Percentiles rank a stretch among this genome's conserved stretches.
phyloP scores from a whole-genome alignment of 1,284 basidiomycete genomes.

The Fomitopsis schrenkii region DNA sequence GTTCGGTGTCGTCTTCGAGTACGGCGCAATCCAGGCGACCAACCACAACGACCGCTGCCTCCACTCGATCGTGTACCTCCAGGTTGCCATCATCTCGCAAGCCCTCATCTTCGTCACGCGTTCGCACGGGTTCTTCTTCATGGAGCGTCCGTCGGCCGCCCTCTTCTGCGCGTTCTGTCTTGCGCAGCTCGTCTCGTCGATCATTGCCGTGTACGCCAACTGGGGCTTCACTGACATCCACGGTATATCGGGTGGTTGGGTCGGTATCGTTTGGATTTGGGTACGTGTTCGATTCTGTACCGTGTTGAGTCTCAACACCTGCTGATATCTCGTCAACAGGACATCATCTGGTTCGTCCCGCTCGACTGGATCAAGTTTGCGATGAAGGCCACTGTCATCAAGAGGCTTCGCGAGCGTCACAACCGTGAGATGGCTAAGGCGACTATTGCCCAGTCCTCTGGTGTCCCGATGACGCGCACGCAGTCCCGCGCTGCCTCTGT shows the following conservation, averaged over 20 bases:
- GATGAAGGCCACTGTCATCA: slow-evolving; percentile 92
- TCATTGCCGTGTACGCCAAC: slow-evolving; percentile 91
- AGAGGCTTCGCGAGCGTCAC: slow-evolving; percentile 71
- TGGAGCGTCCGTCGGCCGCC: slow-evolving; percentile 92
- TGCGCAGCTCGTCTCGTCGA: slow-evolving; percentile 91
- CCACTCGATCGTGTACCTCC: slow-evolving; percentile 82
- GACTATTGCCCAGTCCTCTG: slow-evolving; percentile 32
- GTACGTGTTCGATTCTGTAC: slow-evolving; percentile 39
- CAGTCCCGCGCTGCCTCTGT: slow-evolving; percentile 87
- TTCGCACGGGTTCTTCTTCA: slow-evolving; percentile 97
- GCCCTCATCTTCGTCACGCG: slow-evolving; percentile 97
- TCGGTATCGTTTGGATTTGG: slow-evolving; percentile 97
- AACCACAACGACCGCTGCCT: slow-evolving; percentile 73
- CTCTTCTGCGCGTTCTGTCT: slow-evolving; percentile 88
- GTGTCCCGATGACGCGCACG: slow-evolving; percentile 81
- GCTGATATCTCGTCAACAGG: slow-evolving; percentile 37
- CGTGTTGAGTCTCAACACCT: neutral
- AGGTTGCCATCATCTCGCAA: slow-evolving; percentile 98
- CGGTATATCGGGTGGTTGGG: slow-evolving; percentile 86
- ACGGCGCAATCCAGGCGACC: slow-evolving; percentile 30
- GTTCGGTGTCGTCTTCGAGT: slow-evolving; percentile 69
- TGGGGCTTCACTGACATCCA: slow-evolving; percentile 87
- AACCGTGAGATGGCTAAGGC: slow-evolving; percentile 35
- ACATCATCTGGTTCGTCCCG: slow-evolving; percentile 93
- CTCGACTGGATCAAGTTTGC: slow-evolving; percentile 95